These are phyloP conservation scores for Vachellia collinsii DNA, from an alignment of 306 rosid species.

Conservation along the genomic window DNA sequence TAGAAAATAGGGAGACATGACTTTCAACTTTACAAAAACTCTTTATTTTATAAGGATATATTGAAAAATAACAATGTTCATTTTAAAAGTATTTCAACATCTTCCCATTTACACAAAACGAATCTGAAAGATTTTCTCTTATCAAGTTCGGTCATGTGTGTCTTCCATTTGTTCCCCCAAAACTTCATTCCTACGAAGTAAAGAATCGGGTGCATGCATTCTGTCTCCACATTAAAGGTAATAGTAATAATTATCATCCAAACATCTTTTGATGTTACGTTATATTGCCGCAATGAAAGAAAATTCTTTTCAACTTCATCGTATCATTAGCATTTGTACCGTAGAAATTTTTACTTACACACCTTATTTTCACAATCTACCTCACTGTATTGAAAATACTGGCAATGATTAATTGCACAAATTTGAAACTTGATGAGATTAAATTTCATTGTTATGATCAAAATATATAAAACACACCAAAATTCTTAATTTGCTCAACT, in stretches of 20 bases:
- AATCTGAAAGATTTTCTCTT: background rate
- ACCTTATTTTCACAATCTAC: background rate
- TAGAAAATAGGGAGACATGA: too few species aligned
- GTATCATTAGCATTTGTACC: background rate
- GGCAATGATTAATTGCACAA: background rate
- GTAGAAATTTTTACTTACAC: background rate
- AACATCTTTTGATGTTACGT: background rate
- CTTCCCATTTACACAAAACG: background rate
- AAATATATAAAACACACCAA: background rate
- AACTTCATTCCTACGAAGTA: background rate
- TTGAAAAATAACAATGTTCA: too few species aligned
- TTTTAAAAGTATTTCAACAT: too few species aligned
- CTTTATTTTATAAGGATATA: too few species aligned
- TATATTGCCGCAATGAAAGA: background rate
- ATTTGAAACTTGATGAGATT: background rate
- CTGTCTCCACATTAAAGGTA: background rate
- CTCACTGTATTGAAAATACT: background rate
- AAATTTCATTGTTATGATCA: background rate
- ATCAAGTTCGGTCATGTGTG: background rate
- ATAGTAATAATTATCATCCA: background rate
- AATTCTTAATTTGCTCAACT: background rate
- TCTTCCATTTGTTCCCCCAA: background rate
- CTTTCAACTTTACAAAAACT: too few species aligned
- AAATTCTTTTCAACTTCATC: background rate
- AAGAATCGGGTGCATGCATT: background rate